A percentile compares a stretch with the other conserved stretches of the same genome.
Conservation (phyloP, 2,329 filamentous ascomycete species). For the Alternaria sp. region DNA sequence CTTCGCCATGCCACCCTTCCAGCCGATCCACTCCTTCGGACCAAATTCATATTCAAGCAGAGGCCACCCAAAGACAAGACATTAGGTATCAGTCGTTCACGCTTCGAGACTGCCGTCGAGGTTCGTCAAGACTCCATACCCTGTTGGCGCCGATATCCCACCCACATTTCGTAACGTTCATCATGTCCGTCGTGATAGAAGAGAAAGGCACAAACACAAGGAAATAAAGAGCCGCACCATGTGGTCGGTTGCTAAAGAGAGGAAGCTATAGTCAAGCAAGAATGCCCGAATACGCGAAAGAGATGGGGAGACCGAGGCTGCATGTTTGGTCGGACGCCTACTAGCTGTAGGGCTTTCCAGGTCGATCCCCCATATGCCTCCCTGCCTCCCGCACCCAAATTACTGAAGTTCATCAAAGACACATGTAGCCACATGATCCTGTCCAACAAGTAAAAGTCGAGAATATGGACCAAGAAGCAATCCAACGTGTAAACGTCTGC, state of each 20-base stretch:
- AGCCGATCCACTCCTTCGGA: slow-evolving; percentile 14
- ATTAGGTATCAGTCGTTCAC: slow-evolving; percentile 36
- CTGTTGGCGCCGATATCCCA: slow-evolving; percentile 20
- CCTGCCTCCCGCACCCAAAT: slow-evolving; percentile 24
- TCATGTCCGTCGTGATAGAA: slow-evolving; percentile 41
- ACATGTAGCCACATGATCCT: slow-evolving; percentile 42
- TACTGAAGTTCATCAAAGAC: slow-evolving; percentile 38
- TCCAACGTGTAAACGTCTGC: slow-evolving; percentile 21
- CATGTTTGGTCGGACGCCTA: background rate
- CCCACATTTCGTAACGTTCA: slow-evolving; percentile 33
- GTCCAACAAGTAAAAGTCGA: slow-evolving; percentile 33
- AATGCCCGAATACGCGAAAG: slow-evolving; percentile 40
- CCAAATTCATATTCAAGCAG: slow-evolving; percentile 26
- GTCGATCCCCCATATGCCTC: slow-evolving; percentile 4
- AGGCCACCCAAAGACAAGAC: slow-evolving; percentile 26
- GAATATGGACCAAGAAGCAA: slow-evolving; percentile 25
- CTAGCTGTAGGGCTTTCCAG: background rate
- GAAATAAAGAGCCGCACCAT: slow-evolving; percentile 30
- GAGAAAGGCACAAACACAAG: slow-evolving; percentile 24
- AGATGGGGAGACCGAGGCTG: slow-evolving; percentile 23
- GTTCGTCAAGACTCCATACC: slow-evolving; percentile 29
- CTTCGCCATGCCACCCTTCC: slow-evolving; percentile 13
- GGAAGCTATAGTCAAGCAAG: slow-evolving; percentile 31
- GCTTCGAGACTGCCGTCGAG: slow-evolving; percentile 33
- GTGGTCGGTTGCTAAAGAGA: slow-evolving; percentile 28